phyloP scores from a whole-genome alignment of 805 yeast species.

The Starmerella lactis-condensi region DNA sequence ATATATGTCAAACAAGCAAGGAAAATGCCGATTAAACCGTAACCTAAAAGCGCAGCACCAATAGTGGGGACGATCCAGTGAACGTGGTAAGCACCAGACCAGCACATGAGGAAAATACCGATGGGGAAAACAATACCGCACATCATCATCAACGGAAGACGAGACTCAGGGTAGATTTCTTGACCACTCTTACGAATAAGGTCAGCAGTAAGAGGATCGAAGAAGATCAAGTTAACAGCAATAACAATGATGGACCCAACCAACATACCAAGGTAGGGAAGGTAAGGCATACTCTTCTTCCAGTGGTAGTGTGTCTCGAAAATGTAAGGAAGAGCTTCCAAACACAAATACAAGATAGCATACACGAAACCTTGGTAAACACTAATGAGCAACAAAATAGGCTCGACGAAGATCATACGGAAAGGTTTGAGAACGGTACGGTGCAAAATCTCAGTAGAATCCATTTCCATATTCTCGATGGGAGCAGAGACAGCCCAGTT shows the following conservation, averaged over 20 bases:
- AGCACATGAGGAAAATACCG: conserved; percentile 71
- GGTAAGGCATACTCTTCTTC: conserved; percentile 41
- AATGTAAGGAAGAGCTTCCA: conserved; percentile 60
- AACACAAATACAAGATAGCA: conserved; percentile 55
- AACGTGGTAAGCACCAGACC: conserved; percentile 64
- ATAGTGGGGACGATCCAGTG: conserved; percentile 49
- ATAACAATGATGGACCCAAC: conserved; percentile 45
- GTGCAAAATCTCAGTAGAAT: conserved; percentile 39
- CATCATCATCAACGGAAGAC: conserved; percentile 56
- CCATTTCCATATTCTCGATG: conserved; percentile 50
- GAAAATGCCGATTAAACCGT: conserved; percentile 39
- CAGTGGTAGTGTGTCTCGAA: conserved; percentile 45
- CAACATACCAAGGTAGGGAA: conserved; percentile 64
- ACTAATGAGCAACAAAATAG: conserved; percentile 49
- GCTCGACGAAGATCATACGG: conserved; percentile 47
- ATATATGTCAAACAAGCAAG: conserved; percentile 42
- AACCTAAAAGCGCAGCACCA: conserved; percentile 35
- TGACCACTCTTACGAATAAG: conserved; percentile 36
- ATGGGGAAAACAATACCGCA: conserved; percentile 56
- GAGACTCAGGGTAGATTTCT: conserved; percentile 55
- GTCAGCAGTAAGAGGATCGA: conserved; percentile 35
- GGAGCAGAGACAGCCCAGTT: conserved; percentile 76
- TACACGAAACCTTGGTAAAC: conserved; percentile 62
- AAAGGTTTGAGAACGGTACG: conserved; percentile 54
- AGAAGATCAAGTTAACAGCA: conserved; percentile 32